A percentile compares a stretch with the other conserved stretches of the same genome.
Evolutionary conservation across 345 rosid species (phyloP).

Genomic region (Clarkia xantiana): DNA sequence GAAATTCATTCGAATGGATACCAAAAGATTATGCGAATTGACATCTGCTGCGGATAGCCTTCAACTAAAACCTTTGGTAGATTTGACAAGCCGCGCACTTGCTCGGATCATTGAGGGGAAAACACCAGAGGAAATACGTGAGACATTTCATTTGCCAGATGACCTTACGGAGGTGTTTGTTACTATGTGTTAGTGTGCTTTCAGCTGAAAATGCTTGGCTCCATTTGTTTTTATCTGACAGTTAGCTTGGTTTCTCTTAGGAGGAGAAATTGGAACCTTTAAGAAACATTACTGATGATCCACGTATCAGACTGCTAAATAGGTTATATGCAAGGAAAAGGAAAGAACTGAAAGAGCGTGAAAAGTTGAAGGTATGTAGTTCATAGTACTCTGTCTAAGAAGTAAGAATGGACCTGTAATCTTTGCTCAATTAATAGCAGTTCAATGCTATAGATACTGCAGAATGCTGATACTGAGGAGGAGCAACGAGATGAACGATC

Average conservation of each 20-base stretch:
- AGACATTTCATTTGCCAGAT: conserved; percentile 83
- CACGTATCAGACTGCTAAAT: conserved; percentile 72
- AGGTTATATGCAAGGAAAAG: conserved; percentile 73
- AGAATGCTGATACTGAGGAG: conserved; percentile 65
- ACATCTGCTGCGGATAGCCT: conserved; percentile 91
- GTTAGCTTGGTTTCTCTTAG: conserved; percentile 19
- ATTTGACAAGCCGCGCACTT: conserved; percentile 83
- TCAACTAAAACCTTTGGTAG: conserved; percentile 77
- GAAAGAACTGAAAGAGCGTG: conserved; percentile 67
- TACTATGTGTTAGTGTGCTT: conserved; percentile 12
- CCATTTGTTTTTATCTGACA: neutral
- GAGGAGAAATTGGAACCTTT: conserved; percentile 92
- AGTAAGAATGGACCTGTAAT: neutral
- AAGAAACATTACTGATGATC: conserved; percentile 67
- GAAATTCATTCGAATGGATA: conserved; percentile 75
- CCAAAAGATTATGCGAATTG: conserved; percentile 75
- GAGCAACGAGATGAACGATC: conserved; percentile 72
- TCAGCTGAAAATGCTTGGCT: neutral
- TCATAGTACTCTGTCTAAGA: neutral
- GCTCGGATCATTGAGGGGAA: conserved; percentile 79
- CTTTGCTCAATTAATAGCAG: neutral
- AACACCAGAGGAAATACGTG: conserved; percentile 79
- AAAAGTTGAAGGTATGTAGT: conserved; percentile 48
- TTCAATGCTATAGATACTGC: conserved; percentile 6
- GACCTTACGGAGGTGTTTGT: conserved; percentile 77